Conservation (phyloP, 805 yeast species). For the Metschnikowia matae region DNA sequence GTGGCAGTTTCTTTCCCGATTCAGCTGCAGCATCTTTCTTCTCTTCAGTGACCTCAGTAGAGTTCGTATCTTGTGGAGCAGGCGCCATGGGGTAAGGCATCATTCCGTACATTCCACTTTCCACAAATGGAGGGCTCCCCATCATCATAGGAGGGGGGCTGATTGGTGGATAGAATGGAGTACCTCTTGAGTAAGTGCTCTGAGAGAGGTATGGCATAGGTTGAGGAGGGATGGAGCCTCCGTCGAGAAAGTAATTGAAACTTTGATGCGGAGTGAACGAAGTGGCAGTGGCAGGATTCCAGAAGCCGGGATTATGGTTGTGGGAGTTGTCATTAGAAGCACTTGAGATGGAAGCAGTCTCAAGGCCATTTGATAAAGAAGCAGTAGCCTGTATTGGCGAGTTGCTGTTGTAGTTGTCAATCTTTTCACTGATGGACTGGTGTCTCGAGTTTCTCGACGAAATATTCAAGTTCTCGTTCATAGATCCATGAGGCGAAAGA, state of each 20-base stretch:
- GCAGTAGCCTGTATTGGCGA: conserved; percentile 46
- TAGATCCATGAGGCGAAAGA: conserved; percentile 37
- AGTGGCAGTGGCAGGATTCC: conserved; percentile 66
- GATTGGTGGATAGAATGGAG: conserved; percentile 31
- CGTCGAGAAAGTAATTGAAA: conserved; percentile 28
- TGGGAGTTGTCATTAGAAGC: conserved; percentile 7
- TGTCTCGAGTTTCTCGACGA: conserved; percentile 36
- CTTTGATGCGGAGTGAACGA: conserved; percentile 48
- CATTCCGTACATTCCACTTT: conserved; percentile 33
- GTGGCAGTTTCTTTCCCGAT: conserved; percentile 8
- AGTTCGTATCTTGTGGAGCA: conserved; percentile 9
- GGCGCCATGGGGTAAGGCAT: conserved; percentile 21
- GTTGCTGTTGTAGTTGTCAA: conserved; percentile 50
- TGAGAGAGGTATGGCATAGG: conserved; percentile 19
- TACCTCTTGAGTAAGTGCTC: conserved; percentile 32
- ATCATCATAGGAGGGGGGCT: conserved; percentile 39
- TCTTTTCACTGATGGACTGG: conserved; percentile 58
- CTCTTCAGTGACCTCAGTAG: conserved; percentile 8
- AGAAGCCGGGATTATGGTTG: conserved; percentile 38
- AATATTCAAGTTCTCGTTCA: conserved; percentile 42
- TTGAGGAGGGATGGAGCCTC: conserved; percentile 9
- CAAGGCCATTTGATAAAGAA: conserved; percentile 29
- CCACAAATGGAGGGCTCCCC: conserved; percentile 35
- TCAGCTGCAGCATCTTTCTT: conserved; percentile 6
- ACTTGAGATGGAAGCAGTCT: conserved; percentile 8